These are phyloP conservation scores for Oryza glaberrima DNA, from an alignment of 176 grass and related monocot genomes.

Conservation along the genomic window DNA sequence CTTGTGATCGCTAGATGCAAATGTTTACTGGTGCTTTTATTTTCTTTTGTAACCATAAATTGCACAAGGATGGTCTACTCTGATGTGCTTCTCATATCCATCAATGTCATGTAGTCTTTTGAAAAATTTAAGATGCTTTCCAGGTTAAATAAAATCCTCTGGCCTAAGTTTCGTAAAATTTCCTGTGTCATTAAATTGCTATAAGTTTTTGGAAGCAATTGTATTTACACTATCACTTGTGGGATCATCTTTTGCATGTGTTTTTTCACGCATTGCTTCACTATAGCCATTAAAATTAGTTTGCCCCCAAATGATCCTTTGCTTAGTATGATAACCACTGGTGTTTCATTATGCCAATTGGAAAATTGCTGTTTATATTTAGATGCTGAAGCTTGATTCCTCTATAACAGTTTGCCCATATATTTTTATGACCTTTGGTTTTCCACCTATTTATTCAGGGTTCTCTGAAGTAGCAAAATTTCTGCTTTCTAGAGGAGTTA, in stretches of 20 bases:
- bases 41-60: too few relatives aligned
- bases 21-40: too few relatives aligned
- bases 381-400: conserved; percentile 4
- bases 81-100: too few relatives aligned
- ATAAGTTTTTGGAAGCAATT: too few relatives aligned
- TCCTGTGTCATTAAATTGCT: too few relatives aligned
- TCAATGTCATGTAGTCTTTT: too few relatives aligned
- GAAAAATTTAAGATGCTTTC: too few relatives aligned
- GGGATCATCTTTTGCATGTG: background rate
- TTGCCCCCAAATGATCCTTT: background rate
- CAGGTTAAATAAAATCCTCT: too few relatives aligned
- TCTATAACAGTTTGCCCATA: background rate
- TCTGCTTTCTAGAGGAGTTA: conserved; percentile 52
- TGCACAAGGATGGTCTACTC: too few relatives aligned
- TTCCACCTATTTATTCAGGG: conserved; percentile 35
- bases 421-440: conserved; percentile 15
- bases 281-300: background rate
- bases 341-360: background rate
- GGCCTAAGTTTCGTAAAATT: too few relatives aligned
- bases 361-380: background rate
- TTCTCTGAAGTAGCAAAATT: conserved; percentile 38
- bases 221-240: too few relatives aligned
- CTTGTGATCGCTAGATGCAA: too few relatives aligned
- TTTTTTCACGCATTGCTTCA: background rate
- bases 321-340: background rate